Conservation (phyloP, 768 basidiomycete genomes). For the Amyloporia xantha region DNA sequence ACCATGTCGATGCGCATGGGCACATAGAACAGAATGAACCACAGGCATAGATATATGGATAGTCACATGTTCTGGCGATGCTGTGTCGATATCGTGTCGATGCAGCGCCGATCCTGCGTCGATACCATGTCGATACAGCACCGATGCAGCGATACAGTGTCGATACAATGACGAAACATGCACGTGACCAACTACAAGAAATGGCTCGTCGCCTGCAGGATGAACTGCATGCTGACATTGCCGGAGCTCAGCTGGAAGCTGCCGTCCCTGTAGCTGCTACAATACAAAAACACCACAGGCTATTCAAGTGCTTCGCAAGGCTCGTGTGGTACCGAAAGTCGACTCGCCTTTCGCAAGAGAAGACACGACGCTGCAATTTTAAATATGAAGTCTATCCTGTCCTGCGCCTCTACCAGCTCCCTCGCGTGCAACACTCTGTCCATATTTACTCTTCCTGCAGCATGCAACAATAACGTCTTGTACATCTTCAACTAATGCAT, state of each 20-base stretch:
- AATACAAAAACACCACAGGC: background rate
- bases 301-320: background rate
- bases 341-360: constrained; percentile 15
- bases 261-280: constrained; percentile 21
- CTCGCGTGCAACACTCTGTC: constrained; percentile 49
- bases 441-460: constrained; percentile 41
- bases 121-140: too few species aligned
- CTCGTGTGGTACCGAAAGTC: background rate
- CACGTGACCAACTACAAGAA: too few species aligned
- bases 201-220: constrained; percentile 70
- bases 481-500: constrained; percentile 48
- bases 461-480: constrained; percentile 44
- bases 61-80: too few species aligned
- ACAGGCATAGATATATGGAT: too few species aligned
- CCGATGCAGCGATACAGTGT: too few species aligned
- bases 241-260: constrained; percentile 47
- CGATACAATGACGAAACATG: too few species aligned
- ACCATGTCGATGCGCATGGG: too few species aligned
- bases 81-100: too few species aligned
- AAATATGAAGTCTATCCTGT: constrained; percentile 60
- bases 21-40: too few species aligned
- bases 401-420: constrained; percentile 49
- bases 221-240: constrained; percentile 73
- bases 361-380: constrained; percentile 54
- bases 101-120: too few species aligned